A percentile compares a stretch with the other conserved stretches of the same genome.
These are phyloP conservation scores for Hypericum androsaemum DNA, from an alignment of 345 rosid genomes.

Conservation along the genomic window DNA sequence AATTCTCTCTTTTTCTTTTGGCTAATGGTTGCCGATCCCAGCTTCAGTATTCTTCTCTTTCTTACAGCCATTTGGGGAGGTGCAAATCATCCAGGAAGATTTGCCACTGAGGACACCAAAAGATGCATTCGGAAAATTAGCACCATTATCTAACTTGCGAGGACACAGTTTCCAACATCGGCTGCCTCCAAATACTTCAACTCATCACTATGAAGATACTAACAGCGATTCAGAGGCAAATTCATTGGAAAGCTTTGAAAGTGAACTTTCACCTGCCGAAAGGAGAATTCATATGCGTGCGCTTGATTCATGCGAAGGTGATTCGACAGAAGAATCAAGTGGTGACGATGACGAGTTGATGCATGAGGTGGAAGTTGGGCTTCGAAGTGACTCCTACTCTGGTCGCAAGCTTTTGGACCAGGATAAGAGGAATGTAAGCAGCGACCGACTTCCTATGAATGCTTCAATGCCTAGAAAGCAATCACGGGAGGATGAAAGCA, in stretches of 20 bases:
- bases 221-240: constrained; percentile 42
- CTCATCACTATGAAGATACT: constrained; percentile 24
- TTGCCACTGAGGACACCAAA: constrained; percentile 64
- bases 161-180: constrained; percentile 12
- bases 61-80: constrained; percentile 69
- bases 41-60: constrained; percentile 11
- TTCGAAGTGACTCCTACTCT: constrained; percentile 24
- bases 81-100: constrained; percentile 80
- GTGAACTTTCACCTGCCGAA: constrained; percentile 62
- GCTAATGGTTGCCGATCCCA: constrained; percentile 11
- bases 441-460: constrained; percentile 20
- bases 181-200: constrained; percentile 28
- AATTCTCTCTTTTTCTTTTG: neutral
- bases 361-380: constrained; percentile 26
- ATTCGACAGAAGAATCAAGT: constrained; percentile 46
- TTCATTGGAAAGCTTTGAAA: constrained; percentile 76
- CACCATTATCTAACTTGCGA: constrained; percentile 33
- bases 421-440: constrained; percentile 15
- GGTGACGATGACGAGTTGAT: constrained; percentile 50
- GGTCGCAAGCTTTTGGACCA: constrained; percentile 22
- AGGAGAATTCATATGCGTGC: constrained; percentile 59
- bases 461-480: constrained; percentile 20
- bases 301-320: constrained; percentile 29
- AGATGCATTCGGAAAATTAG: constrained; percentile 59
- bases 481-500: constrained; percentile 25